These are phyloP conservation scores for Penicillium polonicum DNA, from an alignment of 2,329 filamentous ascomycete species.

Conservation along the genomic window DNA sequence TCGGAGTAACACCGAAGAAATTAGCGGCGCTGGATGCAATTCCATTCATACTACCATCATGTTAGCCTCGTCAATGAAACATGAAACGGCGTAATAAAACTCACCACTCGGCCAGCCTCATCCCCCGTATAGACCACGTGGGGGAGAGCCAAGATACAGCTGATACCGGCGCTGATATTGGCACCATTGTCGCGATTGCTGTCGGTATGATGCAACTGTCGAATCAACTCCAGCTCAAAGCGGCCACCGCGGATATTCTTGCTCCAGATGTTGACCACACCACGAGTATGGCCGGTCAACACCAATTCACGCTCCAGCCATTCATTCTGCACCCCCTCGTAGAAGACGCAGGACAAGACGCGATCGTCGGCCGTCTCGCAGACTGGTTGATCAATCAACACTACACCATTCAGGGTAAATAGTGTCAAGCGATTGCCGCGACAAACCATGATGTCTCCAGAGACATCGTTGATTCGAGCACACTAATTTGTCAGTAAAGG, in stretches of 20 bases:
- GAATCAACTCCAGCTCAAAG: slow-evolving; percentile 76
- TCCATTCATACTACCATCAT: slow-evolving; percentile 54
- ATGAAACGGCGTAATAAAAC: slow-evolving; percentile 26
- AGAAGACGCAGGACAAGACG: slow-evolving; percentile 82
- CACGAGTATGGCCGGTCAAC: slow-evolving; percentile 83
- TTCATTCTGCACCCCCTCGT: slow-evolving; percentile 85
- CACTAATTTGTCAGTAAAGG: slow-evolving; percentile 54
- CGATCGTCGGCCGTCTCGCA: slow-evolving; percentile 71
- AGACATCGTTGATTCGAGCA: slow-evolving; percentile 83
- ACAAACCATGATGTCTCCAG: slow-evolving; percentile 84
- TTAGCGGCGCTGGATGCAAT: slow-evolving; percentile 53
- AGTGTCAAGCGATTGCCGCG: slow-evolving; percentile 71
- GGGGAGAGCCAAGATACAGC: slow-evolving; percentile 79
- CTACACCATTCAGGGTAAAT: slow-evolving; percentile 83
- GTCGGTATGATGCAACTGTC: slow-evolving; percentile 79
- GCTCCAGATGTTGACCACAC: slow-evolving; percentile 74
- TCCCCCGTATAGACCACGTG: slow-evolving; percentile 89
- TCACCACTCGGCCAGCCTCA: slow-evolving; percentile 85
- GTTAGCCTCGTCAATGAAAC: slow-evolving; percentile 19
- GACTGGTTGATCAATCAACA: slow-evolving; percentile 78
- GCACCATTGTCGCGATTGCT: slow-evolving; percentile 59
- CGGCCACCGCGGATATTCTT: slow-evolving; percentile 58
- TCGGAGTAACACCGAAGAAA: not conserved
- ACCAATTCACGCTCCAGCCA: slow-evolving; percentile 85
- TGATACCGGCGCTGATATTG: slow-evolving; percentile 66